A percentile compares a stretch with the other conserved stretches of the same genome.
These are phyloP conservation scores for Quercus robur DNA, from an alignment of 306 rosid species.

Conservation along the genomic window DNA sequence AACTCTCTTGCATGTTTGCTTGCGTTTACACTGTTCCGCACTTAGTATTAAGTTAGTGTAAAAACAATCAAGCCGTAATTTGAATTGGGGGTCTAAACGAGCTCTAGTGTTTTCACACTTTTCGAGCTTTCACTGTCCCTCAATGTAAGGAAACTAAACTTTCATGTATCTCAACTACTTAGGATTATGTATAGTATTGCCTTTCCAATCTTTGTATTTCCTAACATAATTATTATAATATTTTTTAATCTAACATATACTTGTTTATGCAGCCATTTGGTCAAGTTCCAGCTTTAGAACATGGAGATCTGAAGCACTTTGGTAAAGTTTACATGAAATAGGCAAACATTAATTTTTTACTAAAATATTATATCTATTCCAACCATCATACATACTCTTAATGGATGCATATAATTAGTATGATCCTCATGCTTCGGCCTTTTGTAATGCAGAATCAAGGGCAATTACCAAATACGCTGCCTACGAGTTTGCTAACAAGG, in stretches of 20 bases:
- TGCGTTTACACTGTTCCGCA: no score
- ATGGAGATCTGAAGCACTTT: conserved; percentile 50
- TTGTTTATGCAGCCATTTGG: conserved; percentile 66
- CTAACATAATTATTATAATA: background rate
- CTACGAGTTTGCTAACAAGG: conserved; percentile 40
- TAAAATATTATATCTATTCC: no score
- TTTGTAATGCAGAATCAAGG: conserved; percentile 57
- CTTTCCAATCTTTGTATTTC: background rate
- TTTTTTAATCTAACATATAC: background rate
- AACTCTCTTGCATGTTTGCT: no score
- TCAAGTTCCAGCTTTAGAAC: conserved; percentile 72
- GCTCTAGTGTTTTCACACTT: no score
- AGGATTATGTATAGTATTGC: background rate
- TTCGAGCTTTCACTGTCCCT: conserved; percentile 17
- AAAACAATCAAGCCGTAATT: no score
- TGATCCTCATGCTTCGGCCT: background rate
- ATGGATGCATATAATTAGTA: background rate
- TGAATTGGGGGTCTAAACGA: no score
- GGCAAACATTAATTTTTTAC: background rate
- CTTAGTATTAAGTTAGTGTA: no score
- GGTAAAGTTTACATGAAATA: background rate
- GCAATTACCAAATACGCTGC: conserved; percentile 54
- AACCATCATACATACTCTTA: no score
- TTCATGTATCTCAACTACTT: background rate
- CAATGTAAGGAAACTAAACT: conserved; percentile 36